Percentiles rank a stretch among this genome's conserved stretches.
Conservation (phyloP, 2,329 filamentous ascomycete species). For the Fusarium temperatum region DNA sequence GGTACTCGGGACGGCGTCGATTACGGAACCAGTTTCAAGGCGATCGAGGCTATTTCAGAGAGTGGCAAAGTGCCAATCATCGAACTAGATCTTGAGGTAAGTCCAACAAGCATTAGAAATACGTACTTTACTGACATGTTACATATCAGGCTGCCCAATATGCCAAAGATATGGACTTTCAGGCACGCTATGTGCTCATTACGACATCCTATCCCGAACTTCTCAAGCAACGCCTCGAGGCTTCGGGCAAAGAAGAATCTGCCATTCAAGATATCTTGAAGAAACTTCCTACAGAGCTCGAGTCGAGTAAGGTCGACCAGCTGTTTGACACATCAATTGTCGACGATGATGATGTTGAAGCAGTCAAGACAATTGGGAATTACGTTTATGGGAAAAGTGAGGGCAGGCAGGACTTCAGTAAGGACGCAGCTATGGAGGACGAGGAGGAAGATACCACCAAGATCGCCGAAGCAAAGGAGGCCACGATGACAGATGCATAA, state of each 20-base stretch:
- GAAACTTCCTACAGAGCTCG: constrained; percentile 34
- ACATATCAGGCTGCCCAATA: constrained; percentile 61
- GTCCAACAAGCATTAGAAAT: constrained; percentile 17
- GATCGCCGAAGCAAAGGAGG: constrained; percentile 18
- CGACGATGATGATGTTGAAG: constrained; percentile 41
- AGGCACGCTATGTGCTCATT: constrained; percentile 65
- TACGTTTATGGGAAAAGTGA: constrained; percentile 42
- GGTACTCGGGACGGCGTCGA: constrained; percentile 58
- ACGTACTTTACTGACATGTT: background rate
- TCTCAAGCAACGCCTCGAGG: constrained; percentile 43
- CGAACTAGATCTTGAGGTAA: constrained; percentile 62
- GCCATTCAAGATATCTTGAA: constrained; percentile 38
- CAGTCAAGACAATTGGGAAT: constrained; percentile 35
- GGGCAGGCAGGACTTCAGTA: constrained; percentile 13
- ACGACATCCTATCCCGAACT: constrained; percentile 49
- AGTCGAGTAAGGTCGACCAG: constrained; percentile 39
- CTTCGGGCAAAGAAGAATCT: constrained; percentile 38
- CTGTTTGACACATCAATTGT: constrained; percentile 43
- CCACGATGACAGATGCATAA: constrained; percentile 31
- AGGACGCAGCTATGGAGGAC: constrained; percentile 37
- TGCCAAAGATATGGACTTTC: constrained; percentile 65
- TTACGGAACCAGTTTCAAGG: constrained; percentile 66
- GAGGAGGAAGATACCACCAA: constrained; percentile 1
- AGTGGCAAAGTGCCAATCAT: constrained; percentile 68
- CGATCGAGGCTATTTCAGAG: constrained; percentile 61